Percentiles rank a stretch among this genome's conserved stretches.
These are phyloP conservation scores for Neurospora sp. DNA, from an alignment of 495 filamentous ascomycete species.

Conservation along the genomic window DNA sequence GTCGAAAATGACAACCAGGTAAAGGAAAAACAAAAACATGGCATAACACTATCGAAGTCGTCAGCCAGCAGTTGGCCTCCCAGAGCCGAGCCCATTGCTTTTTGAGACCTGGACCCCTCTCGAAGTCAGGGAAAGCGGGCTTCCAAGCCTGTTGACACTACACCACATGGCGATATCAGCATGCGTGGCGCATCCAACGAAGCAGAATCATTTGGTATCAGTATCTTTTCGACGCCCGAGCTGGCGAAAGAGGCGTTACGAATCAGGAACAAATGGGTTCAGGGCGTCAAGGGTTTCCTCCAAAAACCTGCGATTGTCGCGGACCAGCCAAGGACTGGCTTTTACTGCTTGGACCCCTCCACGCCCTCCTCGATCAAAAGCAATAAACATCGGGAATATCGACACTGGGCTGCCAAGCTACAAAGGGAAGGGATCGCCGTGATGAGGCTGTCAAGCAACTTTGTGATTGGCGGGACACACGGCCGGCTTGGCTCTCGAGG, in stretches of 20 bases:
- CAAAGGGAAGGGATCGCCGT: constrained; percentile 1
- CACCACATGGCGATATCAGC: neutral
- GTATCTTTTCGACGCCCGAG: neutral
- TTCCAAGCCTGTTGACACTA: neutral
- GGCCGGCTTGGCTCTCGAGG: neutral
- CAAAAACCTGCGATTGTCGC: neutral
- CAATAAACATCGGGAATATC: constrained; percentile 3
- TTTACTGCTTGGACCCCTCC: neutral
- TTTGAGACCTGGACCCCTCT: neutral
- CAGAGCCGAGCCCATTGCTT: neutral
- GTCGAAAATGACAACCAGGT: neutral
- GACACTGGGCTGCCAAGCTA: neutral
- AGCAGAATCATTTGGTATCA: neutral
- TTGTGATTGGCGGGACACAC: neutral
- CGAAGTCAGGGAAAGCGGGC: neutral
- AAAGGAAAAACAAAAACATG: neutral
- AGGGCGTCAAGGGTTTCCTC: neutral
- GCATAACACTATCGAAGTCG: neutral
- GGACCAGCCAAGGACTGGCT: constrained; percentile 1
- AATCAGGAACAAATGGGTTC: neutral
- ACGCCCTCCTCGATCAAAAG: neutral
- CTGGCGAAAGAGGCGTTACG: neutral
- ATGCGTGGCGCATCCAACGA: neutral
- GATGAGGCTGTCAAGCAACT: neutral
- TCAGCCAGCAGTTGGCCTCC: neutral